phyloP scores from a whole-genome alignment of 2,329 filamentous ascomycete genomes.

The Hirsutella thompsonii region DNA sequence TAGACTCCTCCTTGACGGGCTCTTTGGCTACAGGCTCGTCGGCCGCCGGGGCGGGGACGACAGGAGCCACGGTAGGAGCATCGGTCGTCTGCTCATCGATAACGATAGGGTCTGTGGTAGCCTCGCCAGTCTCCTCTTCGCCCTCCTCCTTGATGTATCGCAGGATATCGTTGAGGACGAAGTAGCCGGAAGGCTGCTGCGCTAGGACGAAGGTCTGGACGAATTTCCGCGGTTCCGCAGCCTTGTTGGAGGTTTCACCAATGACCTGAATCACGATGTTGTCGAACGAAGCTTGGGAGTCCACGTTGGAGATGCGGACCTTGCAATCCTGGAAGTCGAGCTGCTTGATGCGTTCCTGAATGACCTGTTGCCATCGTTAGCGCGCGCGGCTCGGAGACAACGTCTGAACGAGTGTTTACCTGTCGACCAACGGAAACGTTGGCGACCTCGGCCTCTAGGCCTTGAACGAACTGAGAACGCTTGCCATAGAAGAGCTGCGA shows the following conservation, averaged over 20 bases:
- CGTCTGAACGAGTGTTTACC: conserved; percentile 30
- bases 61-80: conserved; percentile 14
- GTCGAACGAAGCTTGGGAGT: conserved; percentile 82
- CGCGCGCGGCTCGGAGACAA: neutral
- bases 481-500: conserved; percentile 84
- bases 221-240: conserved; percentile 84
- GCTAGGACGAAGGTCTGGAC: conserved; percentile 96
- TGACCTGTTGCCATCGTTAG: conserved; percentile 46
- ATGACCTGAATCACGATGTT: conserved; percentile 98
- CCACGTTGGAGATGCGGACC: conserved; percentile 94
- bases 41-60: conserved; percentile 12
- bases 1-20: conserved; percentile 18
- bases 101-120: conserved; percentile 18
- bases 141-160: conserved; percentile 78
- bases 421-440: conserved; percentile 76
- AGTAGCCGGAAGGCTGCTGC: conserved; percentile 92
- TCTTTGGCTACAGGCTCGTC: conserved; percentile 24
- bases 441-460: conserved; percentile 79
- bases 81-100: conserved; percentile 14
- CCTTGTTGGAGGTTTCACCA: conserved; percentile 93
- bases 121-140: conserved; percentile 47
- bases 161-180: conserved; percentile 96
- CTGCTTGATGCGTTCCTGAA: conserved; percentile 86
- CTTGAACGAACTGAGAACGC: conserved; percentile 87
- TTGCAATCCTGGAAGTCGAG: conserved; percentile 97